Percentiles rank a stretch among this genome's conserved stretches.
These are phyloP conservation scores for Hydrangea macrophylla DNA, from an alignment of 148 eudicot genomes.

Conservation along the genomic window DNA sequence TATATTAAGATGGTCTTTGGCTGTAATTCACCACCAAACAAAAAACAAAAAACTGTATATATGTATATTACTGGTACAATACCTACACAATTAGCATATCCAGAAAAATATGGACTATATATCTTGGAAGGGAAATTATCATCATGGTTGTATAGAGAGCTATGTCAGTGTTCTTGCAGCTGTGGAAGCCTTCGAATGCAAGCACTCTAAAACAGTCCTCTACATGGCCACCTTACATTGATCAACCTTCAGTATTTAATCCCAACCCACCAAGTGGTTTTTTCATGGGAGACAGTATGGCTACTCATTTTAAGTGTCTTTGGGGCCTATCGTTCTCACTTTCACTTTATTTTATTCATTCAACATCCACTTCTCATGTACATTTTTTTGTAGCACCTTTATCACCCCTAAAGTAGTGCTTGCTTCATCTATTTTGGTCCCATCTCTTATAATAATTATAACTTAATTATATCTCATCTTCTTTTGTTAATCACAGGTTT, in stretches of 20 bases:
- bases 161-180: constrained; percentile 15
- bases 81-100: neutral
- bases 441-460: neutral
- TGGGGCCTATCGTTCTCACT: constrained; percentile 31
- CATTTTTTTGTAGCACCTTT: too few relatives aligned
- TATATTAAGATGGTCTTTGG: neutral
- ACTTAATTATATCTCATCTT: neutral
- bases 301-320: constrained; percentile 17
- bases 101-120: neutral
- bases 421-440: constrained; percentile 2
- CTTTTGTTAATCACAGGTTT: constrained; percentile 30
- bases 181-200: constrained; percentile 18
- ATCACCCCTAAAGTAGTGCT: too few relatives aligned
- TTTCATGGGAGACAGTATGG: constrained; percentile 26
- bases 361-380: constrained; percentile 32
- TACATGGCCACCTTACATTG: neutral
- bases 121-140: constrained; percentile 16
- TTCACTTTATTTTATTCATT: constrained; percentile 27
- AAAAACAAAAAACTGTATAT: too few relatives aligned
- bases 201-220: constrained; percentile 2
- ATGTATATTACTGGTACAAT: neutral
- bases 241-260: constrained; percentile 20
- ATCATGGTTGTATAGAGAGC: constrained; percentile 10
- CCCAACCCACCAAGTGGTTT: constrained; percentile 13
- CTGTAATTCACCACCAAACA: too few relatives aligned